Percentiles rank a stretch among this genome's conserved stretches.
Evolutionary conservation across 495 filamentous ascomycete genomes (phyloP).

Genomic region (Penicillium bialowiezense): DNA sequence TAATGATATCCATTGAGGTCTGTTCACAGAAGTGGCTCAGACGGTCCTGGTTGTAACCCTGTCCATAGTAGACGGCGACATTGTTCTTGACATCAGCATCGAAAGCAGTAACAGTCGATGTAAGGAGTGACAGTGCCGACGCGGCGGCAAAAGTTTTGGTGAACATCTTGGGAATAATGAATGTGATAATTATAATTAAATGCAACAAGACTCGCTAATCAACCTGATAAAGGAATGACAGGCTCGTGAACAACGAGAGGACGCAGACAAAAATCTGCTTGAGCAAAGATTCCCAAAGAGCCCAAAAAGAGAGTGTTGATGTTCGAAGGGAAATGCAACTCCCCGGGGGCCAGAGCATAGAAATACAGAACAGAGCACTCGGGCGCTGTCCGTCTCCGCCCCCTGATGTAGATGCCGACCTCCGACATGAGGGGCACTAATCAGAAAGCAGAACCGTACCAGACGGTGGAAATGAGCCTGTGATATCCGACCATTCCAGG

Average conservation of each 20-base stretch:
- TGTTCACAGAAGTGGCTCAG: constrained; percentile 59
- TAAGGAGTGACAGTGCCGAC: constrained; percentile 28
- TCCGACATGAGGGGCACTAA: constrained; percentile 6
- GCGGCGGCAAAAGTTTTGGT: constrained; percentile 24
- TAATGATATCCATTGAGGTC: constrained; percentile 61
- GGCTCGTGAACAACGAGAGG: constrained; percentile 38
- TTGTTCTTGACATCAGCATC: constrained; percentile 49
- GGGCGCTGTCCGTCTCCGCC: background rate
- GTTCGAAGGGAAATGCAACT: constrained; percentile 4
- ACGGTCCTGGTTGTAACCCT: constrained; percentile 42
- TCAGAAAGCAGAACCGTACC: constrained; percentile 3
- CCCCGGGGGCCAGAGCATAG: background rate
- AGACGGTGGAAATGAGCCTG: constrained; percentile 6
- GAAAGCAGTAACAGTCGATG: constrained; percentile 44
- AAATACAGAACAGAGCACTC: background rate
- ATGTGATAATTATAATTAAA: constrained; percentile 13
- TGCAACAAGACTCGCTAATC: constrained; percentile 8
- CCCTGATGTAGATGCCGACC: constrained; percentile 5
- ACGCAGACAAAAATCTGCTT: constrained; percentile 49
- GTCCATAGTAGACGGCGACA: constrained; percentile 64
- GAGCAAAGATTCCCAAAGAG: constrained; percentile 18
- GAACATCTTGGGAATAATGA: constrained; percentile 33
- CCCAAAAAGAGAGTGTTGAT: constrained; percentile 20
- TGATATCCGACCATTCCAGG: background rate
- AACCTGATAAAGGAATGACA: constrained; percentile 18